Percentiles rank a stretch among this genome's conserved stretches.
Conservation (phyloP, 805 yeast species). For the Metschnikowia lochheadii region DNA sequence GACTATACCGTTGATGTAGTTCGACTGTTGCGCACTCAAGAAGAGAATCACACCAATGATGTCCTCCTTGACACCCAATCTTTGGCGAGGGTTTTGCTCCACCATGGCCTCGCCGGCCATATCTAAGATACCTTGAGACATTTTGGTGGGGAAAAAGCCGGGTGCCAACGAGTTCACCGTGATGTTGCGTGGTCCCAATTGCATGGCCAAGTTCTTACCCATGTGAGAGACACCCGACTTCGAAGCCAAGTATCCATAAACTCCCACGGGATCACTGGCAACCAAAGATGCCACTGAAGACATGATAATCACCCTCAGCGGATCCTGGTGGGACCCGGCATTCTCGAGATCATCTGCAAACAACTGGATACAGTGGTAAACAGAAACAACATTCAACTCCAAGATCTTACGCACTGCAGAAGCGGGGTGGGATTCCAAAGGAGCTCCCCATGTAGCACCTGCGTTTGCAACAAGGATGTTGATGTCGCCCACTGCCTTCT, state of each 20-base stretch:
- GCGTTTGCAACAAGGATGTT: conserved; percentile 73
- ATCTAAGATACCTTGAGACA: conserved; percentile 62
- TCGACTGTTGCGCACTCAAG: conserved; percentile 50
- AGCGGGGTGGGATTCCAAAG: conserved; percentile 56
- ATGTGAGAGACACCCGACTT: conserved; percentile 73
- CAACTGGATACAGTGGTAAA: conserved; percentile 60
- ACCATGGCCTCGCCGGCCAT: conserved; percentile 45
- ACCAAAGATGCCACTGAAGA: conserved; percentile 61
- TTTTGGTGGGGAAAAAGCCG: conserved; percentile 72
- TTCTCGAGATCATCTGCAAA: conserved; percentile 54
- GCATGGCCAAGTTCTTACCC: conserved; percentile 58
- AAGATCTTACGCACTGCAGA: conserved; percentile 59
- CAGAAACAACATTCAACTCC: conserved; percentile 62
- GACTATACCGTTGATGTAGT: conserved; percentile 63
- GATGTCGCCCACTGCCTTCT: conserved; percentile 39
- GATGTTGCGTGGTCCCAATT: conserved; percentile 62
- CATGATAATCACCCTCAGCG: conserved; percentile 61
- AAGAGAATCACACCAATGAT: conserved; percentile 52
- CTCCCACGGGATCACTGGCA: conserved; percentile 46
- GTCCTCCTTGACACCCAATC: conserved; percentile 62
- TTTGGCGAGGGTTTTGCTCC: conserved; percentile 52
- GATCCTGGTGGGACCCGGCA: conserved; percentile 51
- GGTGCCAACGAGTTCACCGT: conserved; percentile 72
- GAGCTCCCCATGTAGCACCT: conserved; percentile 77
- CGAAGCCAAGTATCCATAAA: conserved; percentile 69